Evolutionary conservation across 1,139 yeast genomes (phyloP).

Genomic region (Taphrina populina): DNA sequence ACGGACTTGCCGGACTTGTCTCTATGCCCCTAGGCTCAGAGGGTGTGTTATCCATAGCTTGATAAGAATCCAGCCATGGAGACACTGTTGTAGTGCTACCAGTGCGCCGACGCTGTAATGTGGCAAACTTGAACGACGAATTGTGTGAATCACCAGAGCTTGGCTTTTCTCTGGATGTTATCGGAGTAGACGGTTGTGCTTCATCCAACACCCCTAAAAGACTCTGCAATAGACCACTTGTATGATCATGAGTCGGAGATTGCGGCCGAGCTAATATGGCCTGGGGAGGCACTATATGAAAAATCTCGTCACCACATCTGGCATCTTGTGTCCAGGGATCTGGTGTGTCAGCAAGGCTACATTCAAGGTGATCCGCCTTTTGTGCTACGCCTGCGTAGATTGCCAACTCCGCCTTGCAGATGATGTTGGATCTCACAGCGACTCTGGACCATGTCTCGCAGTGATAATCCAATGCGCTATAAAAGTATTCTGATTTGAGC

Average conservation of each 20-base stretch:
- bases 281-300: slow-evolving; percentile 32
- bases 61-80: too few species aligned
- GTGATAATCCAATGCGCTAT: slow-evolving; percentile 58
- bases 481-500: slow-evolving; percentile 71
- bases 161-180: too few species aligned
- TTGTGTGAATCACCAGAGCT: too few species aligned
- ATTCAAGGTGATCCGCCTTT: slow-evolving; percentile 52
- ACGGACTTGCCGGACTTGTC: slow-evolving; percentile 7
- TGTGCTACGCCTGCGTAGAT: slow-evolving; percentile 76
- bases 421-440: slow-evolving; percentile 58
- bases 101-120: too few species aligned
- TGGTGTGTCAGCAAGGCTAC: slow-evolving; percentile 8
- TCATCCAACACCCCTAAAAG: too few species aligned
- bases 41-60: too few species aligned
- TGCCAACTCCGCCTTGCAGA: slow-evolving; percentile 76
- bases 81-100: too few species aligned
- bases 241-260: slow-evolving; percentile 15
- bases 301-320: slow-evolving; percentile 22
- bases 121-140: too few species aligned
- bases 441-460: slow-evolving; percentile 59
- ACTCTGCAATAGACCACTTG: slow-evolving; percentile 17
- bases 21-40: too few species aligned
- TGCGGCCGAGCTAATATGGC: slow-evolving; percentile 29
- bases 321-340: slow-evolving; percentile 28
- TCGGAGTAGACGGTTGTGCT: background rate